Percentiles rank a stretch among this genome's conserved stretches.
Conservation (phyloP, 768 basidiomycete species). For the Tulasnella sp. region DNA sequence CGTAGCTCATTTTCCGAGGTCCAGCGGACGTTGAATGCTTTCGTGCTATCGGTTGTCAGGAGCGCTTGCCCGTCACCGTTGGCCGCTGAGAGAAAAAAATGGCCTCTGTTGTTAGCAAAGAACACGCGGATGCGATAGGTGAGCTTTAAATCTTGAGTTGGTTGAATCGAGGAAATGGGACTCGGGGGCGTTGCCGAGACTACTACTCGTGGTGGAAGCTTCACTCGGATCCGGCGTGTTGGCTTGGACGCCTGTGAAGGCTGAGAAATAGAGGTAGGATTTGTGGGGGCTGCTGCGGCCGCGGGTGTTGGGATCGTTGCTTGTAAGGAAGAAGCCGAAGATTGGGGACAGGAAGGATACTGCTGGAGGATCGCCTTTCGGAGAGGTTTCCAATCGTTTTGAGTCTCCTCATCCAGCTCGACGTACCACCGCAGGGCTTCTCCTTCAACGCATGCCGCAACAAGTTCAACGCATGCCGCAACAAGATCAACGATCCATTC, state of each 20-base stretch:
- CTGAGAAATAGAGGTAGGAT: no score
- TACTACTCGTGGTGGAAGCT: no score
- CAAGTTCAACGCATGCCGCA: not conserved
- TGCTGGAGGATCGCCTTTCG: not conserved
- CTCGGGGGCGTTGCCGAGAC: not conserved
- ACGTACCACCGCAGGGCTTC: not conserved
- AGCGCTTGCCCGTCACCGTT: not conserved
- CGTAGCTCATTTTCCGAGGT: not conserved
- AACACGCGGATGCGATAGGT: not conserved
- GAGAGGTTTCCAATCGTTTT: not conserved
- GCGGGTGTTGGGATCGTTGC: not conserved
- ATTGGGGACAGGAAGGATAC: not conserved
- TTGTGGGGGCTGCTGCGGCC: no score
- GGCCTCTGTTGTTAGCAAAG: not conserved
- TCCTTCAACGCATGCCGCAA: not conserved
- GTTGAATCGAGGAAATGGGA: not conserved
- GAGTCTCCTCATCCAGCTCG: constrained; percentile 7
- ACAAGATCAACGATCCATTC: not conserved
- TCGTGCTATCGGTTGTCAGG: not conserved
- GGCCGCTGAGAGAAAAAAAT: not conserved
- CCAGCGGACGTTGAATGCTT: not conserved
- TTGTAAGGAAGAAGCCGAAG: not conserved
- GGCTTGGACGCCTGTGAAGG: no score
- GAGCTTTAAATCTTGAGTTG: not conserved
- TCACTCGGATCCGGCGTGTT: no score